phyloP scores from a whole-genome alignment of 495 filamentous ascomycete genomes.

The Penicillium soppii region DNA sequence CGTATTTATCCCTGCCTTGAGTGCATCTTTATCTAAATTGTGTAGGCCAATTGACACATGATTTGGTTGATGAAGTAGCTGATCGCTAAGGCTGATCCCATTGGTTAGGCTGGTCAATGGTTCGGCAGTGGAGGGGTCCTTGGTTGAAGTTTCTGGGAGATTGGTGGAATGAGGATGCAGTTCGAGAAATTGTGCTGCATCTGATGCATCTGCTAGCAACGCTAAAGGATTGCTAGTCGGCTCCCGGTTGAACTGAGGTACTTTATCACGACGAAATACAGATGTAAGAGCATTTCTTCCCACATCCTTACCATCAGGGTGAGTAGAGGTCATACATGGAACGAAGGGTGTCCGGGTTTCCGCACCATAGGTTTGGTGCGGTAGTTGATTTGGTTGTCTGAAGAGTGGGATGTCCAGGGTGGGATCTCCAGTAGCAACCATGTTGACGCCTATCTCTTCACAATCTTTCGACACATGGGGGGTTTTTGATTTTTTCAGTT shows the following conservation, averaged over 20 bases:
- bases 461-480: not conserved
- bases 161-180: not conserved
- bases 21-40: conserved; percentile 11
- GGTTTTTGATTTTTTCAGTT: conserved; percentile 15
- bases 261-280: not conserved
- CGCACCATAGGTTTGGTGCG: too few relatives aligned
- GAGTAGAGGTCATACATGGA: too few relatives aligned
- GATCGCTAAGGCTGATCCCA: not conserved
- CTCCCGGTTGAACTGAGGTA: conserved; percentile 7
- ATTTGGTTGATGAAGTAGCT: conserved; percentile 14
- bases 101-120: not conserved
- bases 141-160: not conserved
- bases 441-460: not conserved
- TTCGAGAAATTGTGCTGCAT: conserved; percentile 17
- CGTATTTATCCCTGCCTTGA: conserved; percentile 17
- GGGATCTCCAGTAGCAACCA: not conserved
- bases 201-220: conserved; percentile 24
- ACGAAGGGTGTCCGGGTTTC: too few relatives aligned
- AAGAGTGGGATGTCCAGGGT: too few relatives aligned
- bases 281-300: not conserved
- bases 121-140: not conserved
- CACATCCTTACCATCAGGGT: not conserved
- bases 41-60: conserved; percentile 26
- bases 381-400: too few relatives aligned
- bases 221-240: conserved; percentile 27